Conservation (phyloP, 768 basidiomycete genomes). For the Tylopilus sp. region DNA sequence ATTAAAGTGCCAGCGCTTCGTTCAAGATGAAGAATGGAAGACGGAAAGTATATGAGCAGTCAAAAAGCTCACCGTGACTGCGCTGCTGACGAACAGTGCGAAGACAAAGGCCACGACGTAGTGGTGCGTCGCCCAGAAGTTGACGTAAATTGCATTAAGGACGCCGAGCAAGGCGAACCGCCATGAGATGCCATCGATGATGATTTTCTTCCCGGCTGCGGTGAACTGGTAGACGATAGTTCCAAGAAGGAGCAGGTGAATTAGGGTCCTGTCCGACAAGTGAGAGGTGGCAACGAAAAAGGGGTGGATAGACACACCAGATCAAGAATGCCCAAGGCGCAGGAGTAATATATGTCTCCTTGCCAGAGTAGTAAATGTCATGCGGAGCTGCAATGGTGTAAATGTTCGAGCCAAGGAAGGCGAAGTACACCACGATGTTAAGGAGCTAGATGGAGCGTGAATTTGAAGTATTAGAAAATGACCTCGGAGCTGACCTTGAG, state of each 20-base stretch:
- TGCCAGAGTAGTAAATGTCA: conserved; percentile 66
- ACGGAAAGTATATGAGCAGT: not conserved
- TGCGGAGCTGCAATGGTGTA: conserved; percentile 79
- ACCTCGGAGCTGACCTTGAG: conserved; percentile 57
- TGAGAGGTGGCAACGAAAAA: conserved; percentile 6
- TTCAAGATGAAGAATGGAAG: conserved; percentile 16
- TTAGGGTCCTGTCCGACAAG: conserved; percentile 59
- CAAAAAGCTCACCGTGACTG: conserved; percentile 42
- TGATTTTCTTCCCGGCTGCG: conserved; percentile 65
- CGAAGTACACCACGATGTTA: conserved; percentile 79
- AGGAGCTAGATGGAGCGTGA: conserved; percentile 43
- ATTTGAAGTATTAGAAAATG: not conserved
- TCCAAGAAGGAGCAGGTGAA: conserved; percentile 88
- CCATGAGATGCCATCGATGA: conserved; percentile 90
- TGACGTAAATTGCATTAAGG: conserved; percentile 87
- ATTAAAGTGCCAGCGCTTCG: not conserved
- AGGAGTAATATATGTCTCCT: conserved; percentile 93
- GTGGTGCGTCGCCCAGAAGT: conserved; percentile 76
- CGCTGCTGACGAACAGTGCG: conserved; percentile 80
- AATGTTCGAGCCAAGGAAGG: conserved; percentile 88
- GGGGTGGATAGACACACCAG: conserved; percentile 49
- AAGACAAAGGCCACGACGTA: conserved; percentile 84
- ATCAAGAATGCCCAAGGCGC: conserved; percentile 90
- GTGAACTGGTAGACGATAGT: conserved; percentile 90
- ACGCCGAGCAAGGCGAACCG: conserved; percentile 85